Evolutionary conservation across 1,284 basidiomycete genomes (phyloP), one percentile per base, ranked within the genome.

Genomic region (Tausonia pullulans): DNA sequence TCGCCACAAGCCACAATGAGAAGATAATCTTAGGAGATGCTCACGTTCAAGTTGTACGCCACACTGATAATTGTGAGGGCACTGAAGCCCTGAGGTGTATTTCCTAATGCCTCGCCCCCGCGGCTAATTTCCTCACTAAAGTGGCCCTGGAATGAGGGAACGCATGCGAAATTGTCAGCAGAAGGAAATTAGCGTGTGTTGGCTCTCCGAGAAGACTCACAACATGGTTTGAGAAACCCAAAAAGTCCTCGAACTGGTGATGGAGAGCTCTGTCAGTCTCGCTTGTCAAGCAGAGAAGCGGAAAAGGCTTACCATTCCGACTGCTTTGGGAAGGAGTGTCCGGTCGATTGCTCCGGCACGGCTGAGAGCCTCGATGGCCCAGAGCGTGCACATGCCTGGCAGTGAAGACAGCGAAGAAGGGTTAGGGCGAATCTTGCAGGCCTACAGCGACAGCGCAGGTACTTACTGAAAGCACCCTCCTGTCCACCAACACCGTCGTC

Each of bases 401-500:
- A 1, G 75, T 74, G 69, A 79, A 79, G 0, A 77, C 75, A 27
- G 27, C 27, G 27, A 27, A 27, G 27, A 27, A 27, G 27, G 27
- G 27, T 27, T 27, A 27, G 27, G 27, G 2, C 27, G 27, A 27
- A 27, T 27, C 27, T 27, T 27, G 27, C 27, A 27, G 27, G 27
- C 27, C 27, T 27, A 27, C 27, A 27, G 27, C 27, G 27, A 27
- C 27, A 27, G 27, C 27, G 27, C 27, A 27, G 27, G 27, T 27
- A 27, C 27, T 27, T 40, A n/a, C 41, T n/a, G 43, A 57, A 57
- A 1, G 55, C 41, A 14, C 91, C 92, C 75, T 93, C 92, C 68
- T 92, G 89, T 1, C 93, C 92, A 5, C 92, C 92, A n/a, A 96
- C 88, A 5, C 92, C 93, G 72, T 95, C 93, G 67, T 90, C 85